Base-by-base conservation (phyloP, 2,329 filamentous ascomycete species). In the Aphanocladium album region DNA sequence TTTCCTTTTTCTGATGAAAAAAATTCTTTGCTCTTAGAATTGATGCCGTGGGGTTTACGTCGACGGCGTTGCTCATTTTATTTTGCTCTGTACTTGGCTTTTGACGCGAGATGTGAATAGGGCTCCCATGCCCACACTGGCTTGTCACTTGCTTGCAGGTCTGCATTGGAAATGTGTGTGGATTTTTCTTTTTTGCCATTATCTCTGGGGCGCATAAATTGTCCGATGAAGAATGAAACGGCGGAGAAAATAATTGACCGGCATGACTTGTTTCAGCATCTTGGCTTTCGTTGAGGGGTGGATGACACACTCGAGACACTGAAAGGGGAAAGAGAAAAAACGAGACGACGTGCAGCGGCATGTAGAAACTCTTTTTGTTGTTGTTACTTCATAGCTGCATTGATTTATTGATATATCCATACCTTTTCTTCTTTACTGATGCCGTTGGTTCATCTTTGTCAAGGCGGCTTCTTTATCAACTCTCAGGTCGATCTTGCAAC, bases 1-100 rank as follows among this genome's bases (percentile, higher is more conserved):
- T 57, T 63, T 60, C 39, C 27, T 35, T 37, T 53, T 19, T n/a
- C 16, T 17, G 19, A 25, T 47, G 37, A 50, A 39, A n/a, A 57
- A 41, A 11, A 19, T 23, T 23, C 27, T 14, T 19, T 53, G 39
- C 39, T 53, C 30, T 39, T 50, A 49, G 16, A 60, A 53, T n/a
- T 30, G 30, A 47, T 8, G 30, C 49, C 49, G 41, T 47, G 25
- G 17, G 19, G 37, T 58, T 51, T 21, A 45, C 37, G 55, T 33
- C 27, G 16, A 49, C 21, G 45, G 45, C 55, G 45, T 57, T 57
- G 45, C 54, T 56, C 37, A 17, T 46, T 39, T 37, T 47, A 35
- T 43, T 59, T 33, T 41, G 25, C 43, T 51, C 17, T 21, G 21
- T 30, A 30, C 30, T 9, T 30, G 5, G 5, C 9, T 30, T 30